phyloP scores from a whole-genome alignment of 306 rosid genomes.

The Vigna unguiculata region DNA sequence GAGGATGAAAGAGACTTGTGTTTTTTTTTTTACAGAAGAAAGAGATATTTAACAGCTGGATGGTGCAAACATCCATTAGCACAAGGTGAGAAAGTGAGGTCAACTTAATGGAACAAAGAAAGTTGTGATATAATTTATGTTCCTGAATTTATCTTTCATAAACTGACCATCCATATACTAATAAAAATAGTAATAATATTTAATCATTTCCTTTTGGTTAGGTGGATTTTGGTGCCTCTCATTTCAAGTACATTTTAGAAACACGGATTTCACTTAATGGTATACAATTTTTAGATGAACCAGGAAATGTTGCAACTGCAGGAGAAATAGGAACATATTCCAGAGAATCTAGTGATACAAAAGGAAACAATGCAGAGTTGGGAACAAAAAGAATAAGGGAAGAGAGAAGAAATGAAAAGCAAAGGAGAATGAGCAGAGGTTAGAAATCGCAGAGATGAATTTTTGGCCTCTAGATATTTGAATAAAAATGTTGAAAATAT shows the following conservation, averaged over 20 bases:
- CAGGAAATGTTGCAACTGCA: background rate
- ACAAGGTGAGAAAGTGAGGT: background rate
- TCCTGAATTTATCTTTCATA: background rate
- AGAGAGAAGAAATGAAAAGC: background rate
- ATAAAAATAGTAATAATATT: background rate
- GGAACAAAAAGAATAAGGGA: background rate
- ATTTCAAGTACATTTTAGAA: background rate
- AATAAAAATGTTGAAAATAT: background rate
- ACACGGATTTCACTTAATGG: background rate
- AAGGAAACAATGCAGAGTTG: background rate
- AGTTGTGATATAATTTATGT: background rate
- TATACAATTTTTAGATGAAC: background rate
- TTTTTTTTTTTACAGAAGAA: no score
- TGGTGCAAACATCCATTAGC: conserved; percentile 5
- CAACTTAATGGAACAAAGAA: conserved; percentile 28
- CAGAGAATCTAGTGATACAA: background rate
- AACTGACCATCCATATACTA: background rate
- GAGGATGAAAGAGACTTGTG: background rate
- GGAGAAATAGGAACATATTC: conserved; percentile 15
- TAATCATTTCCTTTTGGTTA: background rate
- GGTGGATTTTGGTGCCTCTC: background rate
- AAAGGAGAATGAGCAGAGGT: background rate
- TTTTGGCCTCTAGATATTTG: background rate
- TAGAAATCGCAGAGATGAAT: background rate
- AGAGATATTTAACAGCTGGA: conserved; percentile 30